Base-by-base conservation (phyloP, 1,139 yeast genomes). In the Sugiyamaella paludigena region DNA sequence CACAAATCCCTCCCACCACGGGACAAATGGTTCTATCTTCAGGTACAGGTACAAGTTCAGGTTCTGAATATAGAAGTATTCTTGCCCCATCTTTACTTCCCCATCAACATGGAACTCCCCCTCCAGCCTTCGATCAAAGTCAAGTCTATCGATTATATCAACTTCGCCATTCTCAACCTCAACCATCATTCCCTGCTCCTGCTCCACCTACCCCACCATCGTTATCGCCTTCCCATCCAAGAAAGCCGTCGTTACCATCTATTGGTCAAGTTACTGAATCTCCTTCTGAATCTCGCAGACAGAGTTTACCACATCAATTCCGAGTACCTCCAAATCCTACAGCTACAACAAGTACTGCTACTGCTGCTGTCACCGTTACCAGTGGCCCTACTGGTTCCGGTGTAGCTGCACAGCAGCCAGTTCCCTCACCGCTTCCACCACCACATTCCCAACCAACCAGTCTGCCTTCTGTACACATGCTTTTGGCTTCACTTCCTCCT, bases 161-260 rank as follows among this genome's bases (percentile, higher is more conserved):
- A 9, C 33, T 40, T n/a, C 24, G 49, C 11, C 44, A 45, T 36
- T 27, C 44, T 27, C 40, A 12, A 7, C 32, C 19, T 4, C 31
- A 38, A 10, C 44, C 16, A 11, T 30, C 39, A 9, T 39, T 40
- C 15, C 45, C 45, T 2, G 44, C 43, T 9, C 44, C 47, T 11
- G 28, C 48, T 19, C 42, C 44, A n/a, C 48, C 48, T 28, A 40
- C 43, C 7, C 48, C 48, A 2, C 34, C 44, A 6, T 19, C 31
- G 24, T 29, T 36, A 11, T 40, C 48, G 5, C 19, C 44, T 28
- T 27, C 40, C 4, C 31, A 31, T 33, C 9, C 36, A 11, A 39
- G 40, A 36, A 34, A 27, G 24, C 24, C 40, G 5, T 30, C 48
- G 2, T 9, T 16, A 6, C n/a, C 38, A 12, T 29, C 13, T 3